These are phyloP conservation scores for Anaeramoeba flamelloides DNA, from an alignment of 78 protist species.

Conservation along the genomic window DNA sequence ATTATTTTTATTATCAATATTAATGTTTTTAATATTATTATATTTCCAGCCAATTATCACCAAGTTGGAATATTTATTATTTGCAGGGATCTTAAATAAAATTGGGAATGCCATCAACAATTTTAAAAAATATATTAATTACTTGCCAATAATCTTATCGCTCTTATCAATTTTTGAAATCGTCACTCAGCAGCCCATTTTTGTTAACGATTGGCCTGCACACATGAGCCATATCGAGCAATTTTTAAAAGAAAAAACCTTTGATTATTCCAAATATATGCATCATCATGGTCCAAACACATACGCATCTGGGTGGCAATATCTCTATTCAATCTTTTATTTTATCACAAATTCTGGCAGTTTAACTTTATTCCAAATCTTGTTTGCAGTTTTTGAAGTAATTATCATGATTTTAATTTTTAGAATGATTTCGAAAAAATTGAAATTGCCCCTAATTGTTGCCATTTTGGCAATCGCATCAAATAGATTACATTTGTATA, in stretches of 20 bases:
- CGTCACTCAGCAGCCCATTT: conserved; percentile 13
- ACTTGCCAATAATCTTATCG: too few relatives aligned
- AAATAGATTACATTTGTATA: conserved; percentile 36
- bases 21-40: too few relatives aligned
- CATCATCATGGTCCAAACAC: conserved; percentile 44
- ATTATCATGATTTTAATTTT: too few relatives aligned
- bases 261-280: conserved; percentile 22
- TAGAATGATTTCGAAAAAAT: too few relatives aligned
- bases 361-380: conserved; percentile 15
- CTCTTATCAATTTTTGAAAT: conserved; percentile 27
- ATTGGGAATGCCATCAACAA: too few relatives aligned
- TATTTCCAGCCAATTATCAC: too few relatives aligned
- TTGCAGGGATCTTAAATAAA: too few relatives aligned
- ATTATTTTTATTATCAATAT: too few relatives aligned
- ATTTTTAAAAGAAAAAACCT: too few relatives aligned
- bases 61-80: too few relatives aligned
- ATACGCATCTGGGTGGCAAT: conserved; percentile 33
- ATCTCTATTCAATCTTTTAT: conserved; percentile 7
- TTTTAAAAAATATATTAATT: too few relatives aligned
- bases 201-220: conserved; percentile 44
- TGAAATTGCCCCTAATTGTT: conserved; percentile 12
- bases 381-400: conserved; percentile 29
- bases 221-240: conserved; percentile 34
- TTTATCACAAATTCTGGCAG: conserved; percentile 14
- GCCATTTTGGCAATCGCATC: conserved; percentile 24